phyloP scores from a whole-genome alignment of 2,329 filamentous ascomycete genomes.

The Calonectria pteridis region DNA sequence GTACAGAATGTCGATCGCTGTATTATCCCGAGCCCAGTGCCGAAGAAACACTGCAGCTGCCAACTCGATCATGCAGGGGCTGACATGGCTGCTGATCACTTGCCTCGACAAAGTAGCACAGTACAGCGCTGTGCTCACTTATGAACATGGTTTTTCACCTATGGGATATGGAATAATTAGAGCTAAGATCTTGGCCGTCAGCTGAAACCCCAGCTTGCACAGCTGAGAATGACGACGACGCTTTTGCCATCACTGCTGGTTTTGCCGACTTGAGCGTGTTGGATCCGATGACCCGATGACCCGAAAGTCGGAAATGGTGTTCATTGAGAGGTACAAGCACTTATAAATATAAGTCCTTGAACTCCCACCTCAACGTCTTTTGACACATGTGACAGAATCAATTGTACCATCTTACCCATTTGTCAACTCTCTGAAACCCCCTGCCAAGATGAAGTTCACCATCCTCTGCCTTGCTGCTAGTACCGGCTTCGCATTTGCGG shows the following conservation, averaged over 20 bases:
- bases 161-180: neutral
- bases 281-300: neutral
- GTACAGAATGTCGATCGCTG: neutral
- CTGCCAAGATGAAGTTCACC: constrained; percentile 49
- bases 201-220: neutral
- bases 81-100: neutral
- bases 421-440: neutral
- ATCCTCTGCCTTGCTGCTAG: constrained; percentile 43
- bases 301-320: neutral
- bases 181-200: neutral
- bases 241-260: neutral
- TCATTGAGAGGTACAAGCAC: neutral
- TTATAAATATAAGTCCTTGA: neutral
- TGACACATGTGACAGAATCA: neutral
- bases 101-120: neutral
- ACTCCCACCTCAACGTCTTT: neutral
- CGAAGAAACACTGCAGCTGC: neutral
- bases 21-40: neutral
- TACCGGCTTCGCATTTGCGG: constrained; percentile 41
- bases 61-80: neutral
- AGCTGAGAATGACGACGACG: neutral
- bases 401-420: neutral
- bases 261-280: neutral
- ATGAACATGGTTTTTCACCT: neutral
- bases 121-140: neutral